phyloP scores from a whole-genome alignment of 2,329 filamentous ascomycete genomes.

The Penicillium sp. region DNA sequence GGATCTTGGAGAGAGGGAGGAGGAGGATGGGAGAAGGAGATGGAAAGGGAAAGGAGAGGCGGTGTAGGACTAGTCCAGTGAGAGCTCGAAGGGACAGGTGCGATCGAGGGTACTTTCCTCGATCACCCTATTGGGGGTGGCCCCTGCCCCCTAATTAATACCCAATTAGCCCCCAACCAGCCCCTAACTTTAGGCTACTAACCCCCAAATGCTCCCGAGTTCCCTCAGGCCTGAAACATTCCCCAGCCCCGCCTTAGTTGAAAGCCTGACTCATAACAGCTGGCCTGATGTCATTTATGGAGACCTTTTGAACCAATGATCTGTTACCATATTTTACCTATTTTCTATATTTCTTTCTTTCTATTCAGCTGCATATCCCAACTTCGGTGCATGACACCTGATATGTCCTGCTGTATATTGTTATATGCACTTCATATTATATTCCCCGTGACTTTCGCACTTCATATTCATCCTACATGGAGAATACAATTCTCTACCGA shows the following conservation, averaged over 20 bases:
- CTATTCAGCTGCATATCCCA: no score
- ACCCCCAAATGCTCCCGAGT: background rate
- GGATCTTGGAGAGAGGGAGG: conserved; percentile 24
- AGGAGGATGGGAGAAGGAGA: conserved; percentile 18
- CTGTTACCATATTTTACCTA: background rate
- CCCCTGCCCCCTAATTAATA: background rate
- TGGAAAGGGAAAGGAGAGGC: conserved; percentile 23
- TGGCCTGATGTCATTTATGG: conserved; percentile 26
- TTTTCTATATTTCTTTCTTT: background rate
- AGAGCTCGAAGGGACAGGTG: background rate
- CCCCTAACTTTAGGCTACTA: background rate
- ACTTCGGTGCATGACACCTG: no score
- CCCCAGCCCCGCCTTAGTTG: background rate
- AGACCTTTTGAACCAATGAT: conserved; percentile 7
- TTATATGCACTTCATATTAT: no score
- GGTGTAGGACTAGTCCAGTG: conserved; percentile 20
- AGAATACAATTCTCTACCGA: background rate
- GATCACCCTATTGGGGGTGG: background rate
- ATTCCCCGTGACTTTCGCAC: no score
- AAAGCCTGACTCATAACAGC: conserved; percentile 9
- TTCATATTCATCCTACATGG: background rate
- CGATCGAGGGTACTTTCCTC: background rate
- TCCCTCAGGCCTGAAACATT: background rate
- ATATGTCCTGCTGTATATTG: no score
- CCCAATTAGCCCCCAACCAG: background rate